These are phyloP conservation scores for Exserohilum rostratum DNA, from an alignment of 2,329 filamentous ascomycete genomes.

Conservation along the genomic window DNA sequence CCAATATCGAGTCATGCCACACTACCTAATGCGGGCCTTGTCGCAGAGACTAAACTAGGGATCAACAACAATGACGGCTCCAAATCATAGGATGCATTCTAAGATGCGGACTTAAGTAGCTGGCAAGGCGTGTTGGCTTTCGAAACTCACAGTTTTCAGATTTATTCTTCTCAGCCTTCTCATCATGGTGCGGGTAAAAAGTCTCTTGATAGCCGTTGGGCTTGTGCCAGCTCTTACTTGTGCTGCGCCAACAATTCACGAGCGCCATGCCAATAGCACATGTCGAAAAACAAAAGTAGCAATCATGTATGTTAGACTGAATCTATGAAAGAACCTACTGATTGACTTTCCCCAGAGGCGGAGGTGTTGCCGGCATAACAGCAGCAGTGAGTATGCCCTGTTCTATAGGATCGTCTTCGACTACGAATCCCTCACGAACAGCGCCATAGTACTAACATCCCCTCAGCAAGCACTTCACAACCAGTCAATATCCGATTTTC, in stretches of 20 bases:
- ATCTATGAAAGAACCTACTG: not conserved
- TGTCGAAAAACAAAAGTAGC: slow-evolving; percentile 43
- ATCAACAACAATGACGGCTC: not conserved
- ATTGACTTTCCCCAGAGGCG: slow-evolving; percentile 51
- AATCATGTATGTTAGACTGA: slow-evolving; percentile 30
- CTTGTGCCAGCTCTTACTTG: slow-evolving; percentile 9
- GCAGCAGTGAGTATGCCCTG: slow-evolving; percentile 56
- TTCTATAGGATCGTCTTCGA: not conserved
- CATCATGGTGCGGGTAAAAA: slow-evolving; percentile 6
- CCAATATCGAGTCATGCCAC: not conserved
- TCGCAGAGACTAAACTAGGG: not conserved
- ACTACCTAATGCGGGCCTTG: slow-evolving; percentile 1
- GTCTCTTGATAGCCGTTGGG: slow-evolving; percentile 8
- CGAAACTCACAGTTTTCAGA: not conserved
- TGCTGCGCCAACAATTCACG: slow-evolving; percentile 23
- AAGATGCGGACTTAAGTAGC: slow-evolving; percentile 5
- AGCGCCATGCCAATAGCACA: slow-evolving; percentile 26
- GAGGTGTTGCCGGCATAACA: slow-evolving; percentile 67
- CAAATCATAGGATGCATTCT: not conserved
- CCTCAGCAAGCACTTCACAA: slow-evolving; percentile 64
- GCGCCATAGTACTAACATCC: slow-evolving; percentile 2
- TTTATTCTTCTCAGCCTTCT: not conserved
- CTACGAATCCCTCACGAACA: not conserved
- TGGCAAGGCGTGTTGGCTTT: not conserved
- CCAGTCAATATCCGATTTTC: slow-evolving; percentile 65